Evolutionary conservation across 148 eudicot genomes (phyloP).

Genomic region (Dianthus caryophyllus): DNA sequence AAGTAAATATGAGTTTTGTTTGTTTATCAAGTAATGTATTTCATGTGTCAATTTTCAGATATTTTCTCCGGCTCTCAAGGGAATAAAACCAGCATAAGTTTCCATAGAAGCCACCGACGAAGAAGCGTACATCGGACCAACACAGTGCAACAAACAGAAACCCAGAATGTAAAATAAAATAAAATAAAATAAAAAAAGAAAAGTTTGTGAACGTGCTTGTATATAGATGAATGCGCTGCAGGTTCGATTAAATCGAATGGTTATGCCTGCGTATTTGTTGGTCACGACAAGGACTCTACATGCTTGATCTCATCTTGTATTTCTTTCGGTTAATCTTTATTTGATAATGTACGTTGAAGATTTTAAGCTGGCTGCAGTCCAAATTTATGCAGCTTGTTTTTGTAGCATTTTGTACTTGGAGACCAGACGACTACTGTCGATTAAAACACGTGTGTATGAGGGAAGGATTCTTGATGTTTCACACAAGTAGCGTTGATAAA

Average conservation of each 20-base stretch:
- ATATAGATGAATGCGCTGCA: background rate
- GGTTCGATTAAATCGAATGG: background rate
- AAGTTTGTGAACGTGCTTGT: background rate
- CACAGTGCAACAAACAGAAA: background rate
- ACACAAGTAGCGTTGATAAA: too few relatives aligned
- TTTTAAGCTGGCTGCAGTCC: too few relatives aligned
- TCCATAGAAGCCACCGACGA: background rate
- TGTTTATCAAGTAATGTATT: background rate
- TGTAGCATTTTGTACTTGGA: too few relatives aligned
- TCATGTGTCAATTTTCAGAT: constrained; percentile 16
- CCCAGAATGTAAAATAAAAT: background rate
- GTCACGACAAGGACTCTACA: background rate
- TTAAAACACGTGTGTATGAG: too few relatives aligned
- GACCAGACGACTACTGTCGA: too few relatives aligned
- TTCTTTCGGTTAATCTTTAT: background rate
- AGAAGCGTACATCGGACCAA: background rate
- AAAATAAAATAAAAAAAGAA: too few relatives aligned
- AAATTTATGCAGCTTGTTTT: too few relatives aligned
- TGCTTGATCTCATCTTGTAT: background rate
- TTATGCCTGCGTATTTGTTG: background rate
- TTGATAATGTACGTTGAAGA: too few relatives aligned
- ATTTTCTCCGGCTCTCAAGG: constrained; percentile 21
- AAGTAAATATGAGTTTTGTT: too few relatives aligned
- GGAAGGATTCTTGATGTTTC: too few relatives aligned
- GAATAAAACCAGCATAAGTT: constrained; percentile 13